A percentile compares a stretch with the other conserved stretches of the same genome.
phyloP scores from a whole-genome alignment of 2,329 filamentous ascomycete genomes.

The Verticillium klebahnii region DNA sequence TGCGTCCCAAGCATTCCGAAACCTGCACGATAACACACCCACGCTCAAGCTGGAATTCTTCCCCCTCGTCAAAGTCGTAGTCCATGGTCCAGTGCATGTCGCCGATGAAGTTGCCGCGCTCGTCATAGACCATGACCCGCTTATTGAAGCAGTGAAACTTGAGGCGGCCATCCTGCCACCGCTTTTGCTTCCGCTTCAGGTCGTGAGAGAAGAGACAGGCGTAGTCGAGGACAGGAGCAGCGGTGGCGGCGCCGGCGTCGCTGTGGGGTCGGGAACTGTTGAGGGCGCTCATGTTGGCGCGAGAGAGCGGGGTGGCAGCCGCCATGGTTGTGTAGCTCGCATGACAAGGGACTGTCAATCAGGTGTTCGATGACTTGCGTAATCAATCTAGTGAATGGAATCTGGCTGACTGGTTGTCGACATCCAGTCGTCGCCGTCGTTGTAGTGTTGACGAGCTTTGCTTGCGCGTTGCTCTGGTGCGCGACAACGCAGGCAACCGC shows the following conservation, averaged over 20 bases:
- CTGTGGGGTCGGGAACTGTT: neutral
- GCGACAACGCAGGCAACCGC: too few species aligned
- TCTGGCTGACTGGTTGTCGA: too few species aligned
- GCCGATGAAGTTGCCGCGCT: conserved; percentile 73
- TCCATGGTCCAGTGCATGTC: conserved; percentile 76
- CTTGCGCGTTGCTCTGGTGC: too few species aligned
- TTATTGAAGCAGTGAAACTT: conserved; percentile 90
- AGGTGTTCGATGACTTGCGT: too few species aligned
- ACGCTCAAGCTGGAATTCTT: conserved; percentile 75
- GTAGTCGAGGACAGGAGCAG: conserved; percentile 75
- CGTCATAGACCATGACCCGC: conserved; percentile 85
- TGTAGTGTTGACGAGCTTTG: too few species aligned
- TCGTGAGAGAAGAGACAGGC: conserved; percentile 86
- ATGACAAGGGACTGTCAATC: neutral
- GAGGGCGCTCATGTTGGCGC: neutral
- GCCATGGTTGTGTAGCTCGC: neutral
- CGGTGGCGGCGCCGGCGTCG: conserved; percentile 43
- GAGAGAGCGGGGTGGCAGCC: neutral
- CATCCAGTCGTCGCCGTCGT: too few species aligned
- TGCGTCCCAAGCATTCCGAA: conserved; percentile 65
- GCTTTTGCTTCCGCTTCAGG: conserved; percentile 78
- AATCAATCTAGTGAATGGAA: too few species aligned
- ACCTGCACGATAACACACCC: conserved; percentile 77
- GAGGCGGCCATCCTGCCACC: conserved; percentile 89
- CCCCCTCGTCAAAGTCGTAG: conserved; percentile 69